Evolutionary conservation across 1,284 basidiomycete genomes (phyloP).

Genomic region (Exsudoporus floridanus): DNA sequence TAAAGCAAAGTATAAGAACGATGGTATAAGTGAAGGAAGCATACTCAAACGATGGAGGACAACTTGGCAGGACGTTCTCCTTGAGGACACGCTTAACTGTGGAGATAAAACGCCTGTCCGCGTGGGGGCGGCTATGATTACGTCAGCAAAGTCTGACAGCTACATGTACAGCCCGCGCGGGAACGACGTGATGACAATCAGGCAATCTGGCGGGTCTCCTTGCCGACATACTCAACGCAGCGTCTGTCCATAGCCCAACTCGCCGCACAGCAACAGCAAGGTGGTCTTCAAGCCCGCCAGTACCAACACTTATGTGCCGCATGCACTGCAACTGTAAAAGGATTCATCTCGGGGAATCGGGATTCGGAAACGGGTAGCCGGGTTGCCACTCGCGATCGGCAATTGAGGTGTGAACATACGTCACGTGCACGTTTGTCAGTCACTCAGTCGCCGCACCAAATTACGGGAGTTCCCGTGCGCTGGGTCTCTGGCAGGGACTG

Average conservation of each 20-base stretch:
- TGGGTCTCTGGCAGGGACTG: neutral
- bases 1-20: constrained; percentile 22
- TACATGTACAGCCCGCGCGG: neutral
- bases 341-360: too few relatives aligned
- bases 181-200: neutral
- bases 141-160: constrained; percentile 20
- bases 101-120: constrained; percentile 10
- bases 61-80: constrained; percentile 5
- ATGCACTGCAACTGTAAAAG: too few relatives aligned
- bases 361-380: too few relatives aligned
- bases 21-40: constrained; percentile 16
- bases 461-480: constrained; percentile 26
- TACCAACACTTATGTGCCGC: too few relatives aligned
- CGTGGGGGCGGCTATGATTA: constrained; percentile 10
- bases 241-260: too few relatives aligned
- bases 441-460: constrained; percentile 22
- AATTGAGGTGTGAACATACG: too few relatives aligned
- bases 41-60: constrained; percentile 25
- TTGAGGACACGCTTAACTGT: constrained; percentile 3
- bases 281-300: too few relatives aligned
- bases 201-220: neutral
- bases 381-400: too few relatives aligned
- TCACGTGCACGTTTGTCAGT: too few relatives aligned
- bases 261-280: neutral
- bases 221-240: neutral